Evolutionary conservation across 2,329 filamentous ascomycete genomes (phyloP), one percentile per base, ranked within the genome.

Genomic region (Penicillium sp.): DNA sequence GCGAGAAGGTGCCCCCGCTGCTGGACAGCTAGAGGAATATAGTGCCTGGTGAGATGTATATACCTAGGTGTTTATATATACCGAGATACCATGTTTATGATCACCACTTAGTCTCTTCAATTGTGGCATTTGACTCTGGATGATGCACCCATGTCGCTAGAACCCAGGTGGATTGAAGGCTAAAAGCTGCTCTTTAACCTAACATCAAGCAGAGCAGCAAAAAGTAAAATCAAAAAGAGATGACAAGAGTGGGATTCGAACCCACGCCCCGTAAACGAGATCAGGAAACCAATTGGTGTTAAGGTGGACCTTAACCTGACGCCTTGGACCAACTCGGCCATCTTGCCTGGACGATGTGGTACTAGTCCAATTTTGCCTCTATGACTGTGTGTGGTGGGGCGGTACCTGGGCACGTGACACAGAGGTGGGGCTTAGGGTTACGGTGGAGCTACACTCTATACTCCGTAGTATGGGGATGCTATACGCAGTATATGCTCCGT

Each of bases 1-100:
- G 61, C 46, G 67, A 70, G 57, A 65, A 70, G 49, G 63, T 72
- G n/a, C 69, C 69, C 2, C 50, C 50, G 40, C 55, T 71, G 45
- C 57, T 71, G 52, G 66, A 68, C 46, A 62, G 52, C 44, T 64
- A 56, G 44, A 40, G 23, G 32, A 22, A 40, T 26, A 6, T 13
- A 35, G 38, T 35, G 26, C 29, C n/a, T 29, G 27, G 32, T 32
- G 28, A 26, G 13, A 31, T 14, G 22, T 37, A 35, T 34, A 42
- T 31, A 32, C 24, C 24, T 20, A 3, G n/a, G 31, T 1, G 24
- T 16, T 44, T 42, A 34, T 49, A 49, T 51, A 34, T 35, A 24
- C 24, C n/a, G 3, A 27, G 31, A 36, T 35, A 36, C 23, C 40
- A 42, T 16, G 14, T 36, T 24, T 36, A 42, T 42, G 22, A 4